phyloP scores from a whole-genome alignment of 2,329 filamentous ascomycete genomes.

The Colletotrichum sp. region DNA sequence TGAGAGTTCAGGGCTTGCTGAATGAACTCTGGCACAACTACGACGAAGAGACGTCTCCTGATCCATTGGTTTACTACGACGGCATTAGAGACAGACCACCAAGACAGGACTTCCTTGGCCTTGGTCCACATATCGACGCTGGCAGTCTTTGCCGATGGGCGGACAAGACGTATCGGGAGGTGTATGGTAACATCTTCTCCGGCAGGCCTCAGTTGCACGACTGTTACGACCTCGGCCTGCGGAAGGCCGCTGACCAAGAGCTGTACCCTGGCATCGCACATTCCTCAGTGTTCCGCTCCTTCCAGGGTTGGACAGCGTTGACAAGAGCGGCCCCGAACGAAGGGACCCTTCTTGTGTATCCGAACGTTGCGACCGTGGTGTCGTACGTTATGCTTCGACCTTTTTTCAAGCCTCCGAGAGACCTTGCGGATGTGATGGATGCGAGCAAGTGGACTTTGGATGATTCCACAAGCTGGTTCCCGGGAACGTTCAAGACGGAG shows the following conservation, averaged over 20 bases:
- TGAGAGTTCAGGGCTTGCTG: slow-evolving; percentile 37
- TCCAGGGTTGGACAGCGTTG: slow-evolving; percentile 50
- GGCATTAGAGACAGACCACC: slow-evolving; percentile 41
- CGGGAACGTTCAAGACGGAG: slow-evolving; percentile 37
- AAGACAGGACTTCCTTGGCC: slow-evolving; percentile 39
- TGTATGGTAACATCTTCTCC: slow-evolving; percentile 40
- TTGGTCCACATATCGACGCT: slow-evolving; percentile 49
- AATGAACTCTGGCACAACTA: slow-evolving; percentile 43
- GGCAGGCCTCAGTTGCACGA: slow-evolving; percentile 41
- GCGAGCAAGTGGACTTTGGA: slow-evolving; percentile 40
- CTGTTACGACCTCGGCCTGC: slow-evolving; percentile 38
- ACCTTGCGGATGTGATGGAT: slow-evolving; percentile 35
- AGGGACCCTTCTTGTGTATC: slow-evolving; percentile 44
- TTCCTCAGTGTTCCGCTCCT: slow-evolving; percentile 41
- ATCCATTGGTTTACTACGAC: slow-evolving; percentile 45
- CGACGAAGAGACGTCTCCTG: slow-evolving; percentile 28
- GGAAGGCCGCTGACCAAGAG: slow-evolving; percentile 37
- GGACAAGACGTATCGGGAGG: slow-evolving; percentile 38
- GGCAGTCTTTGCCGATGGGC: slow-evolving; percentile 48
- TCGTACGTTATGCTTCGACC: slow-evolving; percentile 46
- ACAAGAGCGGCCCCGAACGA: slow-evolving; percentile 37
- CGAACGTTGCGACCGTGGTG: slow-evolving; percentile 38
- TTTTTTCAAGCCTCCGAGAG: slow-evolving; percentile 40
- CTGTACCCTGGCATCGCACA: slow-evolving; percentile 40
- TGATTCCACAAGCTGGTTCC: slow-evolving; percentile 35